phyloP scores from a whole-genome alignment of 2,329 filamentous ascomycete species.

The Colletotrichum sojae region DNA sequence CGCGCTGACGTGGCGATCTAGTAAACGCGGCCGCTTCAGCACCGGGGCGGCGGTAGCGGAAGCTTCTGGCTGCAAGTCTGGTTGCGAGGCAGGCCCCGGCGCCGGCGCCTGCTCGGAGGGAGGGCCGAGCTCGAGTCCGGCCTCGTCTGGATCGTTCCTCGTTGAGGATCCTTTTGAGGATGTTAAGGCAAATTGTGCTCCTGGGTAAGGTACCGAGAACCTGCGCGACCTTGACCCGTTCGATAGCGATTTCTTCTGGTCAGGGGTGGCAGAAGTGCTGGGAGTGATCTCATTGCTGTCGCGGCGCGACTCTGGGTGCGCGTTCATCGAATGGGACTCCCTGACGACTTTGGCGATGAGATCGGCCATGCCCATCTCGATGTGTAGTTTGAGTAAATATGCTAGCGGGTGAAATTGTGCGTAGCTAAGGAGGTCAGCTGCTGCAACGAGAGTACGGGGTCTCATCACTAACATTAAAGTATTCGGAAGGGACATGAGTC shows the following conservation, averaged over 20 bases:
- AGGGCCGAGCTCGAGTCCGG: neutral
- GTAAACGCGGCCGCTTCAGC: conserved; percentile 2
- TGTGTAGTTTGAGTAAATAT: conserved; percentile 64
- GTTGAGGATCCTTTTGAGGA: neutral
- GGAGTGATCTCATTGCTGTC: conserved; percentile 9
- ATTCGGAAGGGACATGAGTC: conserved; percentile 47
- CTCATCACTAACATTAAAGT: conserved; percentile 45
- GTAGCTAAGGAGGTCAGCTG: conserved; percentile 39
- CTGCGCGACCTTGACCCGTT: neutral
- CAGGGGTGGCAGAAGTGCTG: neutral
- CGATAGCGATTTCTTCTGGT: neutral
- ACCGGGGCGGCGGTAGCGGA: too few species aligned
- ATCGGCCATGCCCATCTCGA: conserved; percentile 66
- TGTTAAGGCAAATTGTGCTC: neutral
- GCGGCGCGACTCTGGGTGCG: conserved; percentile 1
- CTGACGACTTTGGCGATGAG: conserved; percentile 57
- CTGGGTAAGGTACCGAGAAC: neutral
- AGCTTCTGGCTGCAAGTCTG: neutral
- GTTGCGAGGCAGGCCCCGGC: neutral
- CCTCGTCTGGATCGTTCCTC: neutral
- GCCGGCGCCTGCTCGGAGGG: neutral
- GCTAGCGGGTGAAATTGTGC: conserved; percentile 59
- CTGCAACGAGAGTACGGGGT: accelerated
- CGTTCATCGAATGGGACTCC: conserved; percentile 50
- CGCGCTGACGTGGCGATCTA: conserved; percentile 9